Evolutionary conservation across 2,329 filamentous ascomycete genomes (phyloP), one percentile per base, ranked within the genome.

Genomic region (Fonsecaea monophora): DNA sequence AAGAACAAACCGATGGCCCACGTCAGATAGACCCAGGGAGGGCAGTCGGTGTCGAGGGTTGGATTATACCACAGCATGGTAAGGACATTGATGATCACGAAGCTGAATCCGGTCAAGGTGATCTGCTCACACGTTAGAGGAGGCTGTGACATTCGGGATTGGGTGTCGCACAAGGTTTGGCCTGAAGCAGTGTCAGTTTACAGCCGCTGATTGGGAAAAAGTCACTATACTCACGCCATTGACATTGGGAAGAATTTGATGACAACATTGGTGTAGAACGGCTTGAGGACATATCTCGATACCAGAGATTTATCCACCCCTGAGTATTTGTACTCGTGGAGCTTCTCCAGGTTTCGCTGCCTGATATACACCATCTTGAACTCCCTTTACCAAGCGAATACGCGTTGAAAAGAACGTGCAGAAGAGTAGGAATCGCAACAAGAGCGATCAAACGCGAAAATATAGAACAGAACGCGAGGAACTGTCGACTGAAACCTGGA

Each of bases 41-140:
- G 95, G 77, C 94, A 98, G 78, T 99, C 92, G 79, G 92, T 90
- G 80, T 98, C 94, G 56, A 99, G 85, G 0, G 87, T 91, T n/a
- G 95, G 95, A 74, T 92, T 95, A 81, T 97, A 99, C 91, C 93
- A 98, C 64, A 99, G 85, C 79, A 99, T 80, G 6, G 95, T 97
- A 73, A 97, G 79, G 79, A 98, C 86, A 81, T 99, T 99, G 76
- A 88, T 80, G 69, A 98, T 85, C 73, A 99, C 89, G 76, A 99
- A 98, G 73, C 86, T 84, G 82, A 98, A 97, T 18, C 94, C 94
- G 4, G 90, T 91, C 60, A 98, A 84, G 21, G 94, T 98, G 77
- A 98, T 97, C 82, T 87, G 76, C 58, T 37, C 48, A 58, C 40
- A 15, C 3, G 40, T 63, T 54, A 64, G 56, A 32, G 50, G 38